phyloP scores from a whole-genome alignment of 2,329 filamentous ascomycete genomes.

The Scolecobasidium constrictum region DNA sequence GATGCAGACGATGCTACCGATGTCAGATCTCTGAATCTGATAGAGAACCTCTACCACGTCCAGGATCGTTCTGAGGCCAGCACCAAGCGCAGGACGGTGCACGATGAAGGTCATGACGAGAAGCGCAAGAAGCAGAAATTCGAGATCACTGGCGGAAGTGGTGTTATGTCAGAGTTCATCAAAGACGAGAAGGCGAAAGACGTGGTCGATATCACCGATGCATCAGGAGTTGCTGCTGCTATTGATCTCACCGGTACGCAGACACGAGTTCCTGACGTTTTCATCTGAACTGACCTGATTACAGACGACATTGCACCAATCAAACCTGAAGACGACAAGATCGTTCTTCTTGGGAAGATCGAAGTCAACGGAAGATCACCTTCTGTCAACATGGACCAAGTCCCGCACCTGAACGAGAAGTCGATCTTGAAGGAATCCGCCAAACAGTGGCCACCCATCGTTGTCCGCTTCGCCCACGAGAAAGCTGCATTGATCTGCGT shows the following conservation, averaged over 20 bases:
- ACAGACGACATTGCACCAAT: no score
- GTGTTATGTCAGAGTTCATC: slow-evolving; percentile 41
- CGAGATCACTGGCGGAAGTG: slow-evolving; percentile 34
- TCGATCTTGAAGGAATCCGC: neutral
- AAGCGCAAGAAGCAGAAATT: slow-evolving; percentile 31
- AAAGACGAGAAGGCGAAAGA: slow-evolving; percentile 46
- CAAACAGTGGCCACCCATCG: neutral
- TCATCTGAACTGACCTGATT: neutral
- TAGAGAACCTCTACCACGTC: no score
- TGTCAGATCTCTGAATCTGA: no score
- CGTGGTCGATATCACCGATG: slow-evolving; percentile 19
- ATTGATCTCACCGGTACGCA: slow-evolving; percentile 43
- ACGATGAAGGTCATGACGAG: slow-evolving; percentile 27
- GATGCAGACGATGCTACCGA: no score
- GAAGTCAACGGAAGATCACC: neutral
- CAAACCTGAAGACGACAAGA: no score
- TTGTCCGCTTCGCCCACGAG: neutral
- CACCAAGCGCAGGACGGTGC: no score
- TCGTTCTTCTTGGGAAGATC: neutral
- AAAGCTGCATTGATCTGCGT: slow-evolving; percentile 28
- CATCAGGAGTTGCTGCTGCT: slow-evolving; percentile 16
- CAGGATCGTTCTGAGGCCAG: no score
- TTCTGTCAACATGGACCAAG: neutral
- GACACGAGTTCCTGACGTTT: slow-evolving; percentile 14
- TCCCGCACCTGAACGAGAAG: neutral